Base-by-base conservation (phyloP, 345 rosid species). In the Hibiscus syriacus region DNA sequence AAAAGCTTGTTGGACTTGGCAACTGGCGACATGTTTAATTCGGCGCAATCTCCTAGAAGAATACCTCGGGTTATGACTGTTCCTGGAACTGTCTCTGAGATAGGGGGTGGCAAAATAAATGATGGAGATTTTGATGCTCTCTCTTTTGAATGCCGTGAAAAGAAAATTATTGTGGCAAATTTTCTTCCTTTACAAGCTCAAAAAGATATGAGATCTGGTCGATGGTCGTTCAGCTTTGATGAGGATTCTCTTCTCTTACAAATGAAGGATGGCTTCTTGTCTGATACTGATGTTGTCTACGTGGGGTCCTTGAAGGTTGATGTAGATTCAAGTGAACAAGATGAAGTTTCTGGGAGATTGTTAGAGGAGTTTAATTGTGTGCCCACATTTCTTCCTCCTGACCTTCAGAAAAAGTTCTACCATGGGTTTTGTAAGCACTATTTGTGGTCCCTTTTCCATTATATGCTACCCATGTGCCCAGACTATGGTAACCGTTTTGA, bases 1-100 rank as follows among this genome's bases (percentile, higher is more conserved):
- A 78, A 84, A 67, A 82, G 84, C 74, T 83, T 86, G 30, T 66
- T 75, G 38, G 86, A 83, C 76, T 80, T 81, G 67, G 84, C 83
- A n/a, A 72, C 87, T 0, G 88, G 86, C 36, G 63, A 55, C 39
- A 54, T 68, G 26, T 38, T 23, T 36, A 86, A 83, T 66, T 78
- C 80, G 56, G 81, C 86, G 9, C 62, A 17, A 41, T 26, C 52
- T 23, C 65, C 48, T 52, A 79, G 52, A 78, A 68, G 74, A 70
- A 58, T 85, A 54, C 80, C 80, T 7, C 78, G 84, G 71, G 80
- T 73, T 49, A 83, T 74, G 80, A 81, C 84, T 0, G 81, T 72
- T 57, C 85, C 85, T 0, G 85, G 85, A 9, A 75, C 66, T 61
- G 65, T 82, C 43, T 71, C 83, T 9, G 79, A 80, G 57, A 72